phyloP scores from a whole-genome alignment of 495 filamentous ascomycete genomes.

The Rhizodiscina lignyota region DNA sequence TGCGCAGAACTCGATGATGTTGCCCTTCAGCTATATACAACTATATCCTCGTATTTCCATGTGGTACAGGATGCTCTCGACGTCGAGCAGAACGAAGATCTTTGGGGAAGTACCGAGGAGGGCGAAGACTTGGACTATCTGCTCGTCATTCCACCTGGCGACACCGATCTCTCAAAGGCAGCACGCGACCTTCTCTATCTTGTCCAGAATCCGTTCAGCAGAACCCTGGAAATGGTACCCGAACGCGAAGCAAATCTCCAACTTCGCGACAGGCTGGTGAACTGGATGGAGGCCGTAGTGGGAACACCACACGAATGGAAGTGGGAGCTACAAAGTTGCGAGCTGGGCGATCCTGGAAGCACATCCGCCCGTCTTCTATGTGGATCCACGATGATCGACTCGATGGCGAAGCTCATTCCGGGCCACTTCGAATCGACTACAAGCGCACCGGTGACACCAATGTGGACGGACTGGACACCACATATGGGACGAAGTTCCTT shows the following conservation, averaged over 20 bases:
- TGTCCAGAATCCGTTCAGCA: background rate
- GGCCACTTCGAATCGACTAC: too few species aligned
- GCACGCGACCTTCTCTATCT: background rate
- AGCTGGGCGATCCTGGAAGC: too few species aligned
- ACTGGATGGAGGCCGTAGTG: background rate
- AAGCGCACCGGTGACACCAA: too few species aligned
- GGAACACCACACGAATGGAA: conserved; percentile 1
- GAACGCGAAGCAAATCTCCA: background rate
- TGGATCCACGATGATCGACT: too few species aligned
- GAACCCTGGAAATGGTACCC: background rate
- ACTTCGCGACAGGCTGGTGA: background rate
- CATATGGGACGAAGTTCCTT: too few species aligned
- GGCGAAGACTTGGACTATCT: background rate
- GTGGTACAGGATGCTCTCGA: background rate
- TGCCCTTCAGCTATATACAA: background rate
- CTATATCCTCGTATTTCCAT: background rate
- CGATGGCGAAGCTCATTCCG: too few species aligned
- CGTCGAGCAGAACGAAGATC: background rate
- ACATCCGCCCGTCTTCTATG: too few species aligned
- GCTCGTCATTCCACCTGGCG: background rate
- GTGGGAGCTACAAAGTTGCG: conserved; percentile 1
- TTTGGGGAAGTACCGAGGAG: background rate
- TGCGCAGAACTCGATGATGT: background rate
- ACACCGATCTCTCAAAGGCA: background rate
- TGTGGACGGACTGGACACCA: too few species aligned